These are phyloP conservation scores for Yarrowia sp. DNA, from an alignment of 805 yeast species.

Conservation along the genomic window DNA sequence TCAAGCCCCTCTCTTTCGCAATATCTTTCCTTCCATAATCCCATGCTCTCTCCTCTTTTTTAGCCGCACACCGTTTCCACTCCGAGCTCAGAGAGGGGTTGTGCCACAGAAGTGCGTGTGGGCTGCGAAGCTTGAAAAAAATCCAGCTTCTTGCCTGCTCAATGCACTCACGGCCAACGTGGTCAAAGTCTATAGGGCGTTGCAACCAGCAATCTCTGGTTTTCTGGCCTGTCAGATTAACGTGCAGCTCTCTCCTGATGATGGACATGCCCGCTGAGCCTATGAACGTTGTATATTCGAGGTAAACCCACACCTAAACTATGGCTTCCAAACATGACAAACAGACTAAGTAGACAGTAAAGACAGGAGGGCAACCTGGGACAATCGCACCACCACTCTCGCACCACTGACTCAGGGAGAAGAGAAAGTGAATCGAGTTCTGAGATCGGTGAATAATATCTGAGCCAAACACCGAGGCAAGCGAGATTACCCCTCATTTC, in stretches of 20 bases:
- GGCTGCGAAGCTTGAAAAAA: conserved; percentile 2
- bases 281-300: not conserved
- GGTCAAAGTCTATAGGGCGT: conserved; percentile 2
- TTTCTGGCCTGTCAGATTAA: conserved; percentile 16
- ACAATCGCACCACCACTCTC: too few species aligned
- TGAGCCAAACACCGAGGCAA: not conserved
- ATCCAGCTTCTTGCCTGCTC: conserved; percentile 2
- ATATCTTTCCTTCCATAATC: conserved; percentile 18
- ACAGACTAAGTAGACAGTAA: not conserved
- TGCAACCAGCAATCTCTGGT: conserved; percentile 1
- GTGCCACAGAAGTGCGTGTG: conserved; percentile 23
- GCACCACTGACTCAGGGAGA: too few species aligned
- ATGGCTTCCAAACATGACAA: conserved; percentile 23
- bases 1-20: conserved; percentile 19
- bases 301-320: not conserved
- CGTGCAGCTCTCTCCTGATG: conserved; percentile 36
- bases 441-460: not conserved
- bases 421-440: too few species aligned
- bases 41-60: conserved; percentile 11
- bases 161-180: conserved; percentile 15
- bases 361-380: too few species aligned
- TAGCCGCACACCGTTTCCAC: conserved; percentile 35
- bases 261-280: conserved; percentile 24
- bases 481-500: conserved; percentile 22
- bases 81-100: conserved; percentile 18